Conservation (phyloP, 1,139 yeast genomes). For the Debaryomycetaceae sp. region DNA sequence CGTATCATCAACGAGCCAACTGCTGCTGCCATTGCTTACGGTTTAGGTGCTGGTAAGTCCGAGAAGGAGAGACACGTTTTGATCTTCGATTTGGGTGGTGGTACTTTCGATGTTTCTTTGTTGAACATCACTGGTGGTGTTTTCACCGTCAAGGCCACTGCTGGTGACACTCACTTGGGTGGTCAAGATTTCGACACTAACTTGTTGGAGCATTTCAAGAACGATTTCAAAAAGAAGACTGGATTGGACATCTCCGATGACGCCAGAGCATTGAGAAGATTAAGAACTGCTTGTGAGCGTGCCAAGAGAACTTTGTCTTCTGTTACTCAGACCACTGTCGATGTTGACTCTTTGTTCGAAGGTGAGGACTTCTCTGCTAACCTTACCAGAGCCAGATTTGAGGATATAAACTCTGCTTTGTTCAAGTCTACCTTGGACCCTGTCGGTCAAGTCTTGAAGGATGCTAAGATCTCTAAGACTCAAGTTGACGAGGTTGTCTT, state of each 20-base stretch:
- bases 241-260: constrained; percentile 88
- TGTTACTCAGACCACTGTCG: constrained; percentile 93
- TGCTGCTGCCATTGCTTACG: constrained; percentile 98
- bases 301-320: constrained; percentile 99
- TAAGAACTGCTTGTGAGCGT: constrained; percentile 99
- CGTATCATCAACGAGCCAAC: constrained; percentile 98
- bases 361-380: constrained; percentile 97
- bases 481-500: constrained; percentile 93
- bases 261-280: constrained; percentile 96
- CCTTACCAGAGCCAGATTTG: constrained; percentile 99
- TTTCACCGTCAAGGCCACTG: constrained; percentile 98
- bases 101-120: constrained; percentile 97
- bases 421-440: constrained; percentile 97
- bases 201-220: constrained; percentile 89
- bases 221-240: constrained; percentile 96
- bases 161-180: constrained; percentile 99
- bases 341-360: constrained; percentile 93
- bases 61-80: constrained; percentile 86
- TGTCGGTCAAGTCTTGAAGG: constrained; percentile 96
- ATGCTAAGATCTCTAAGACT: constrained; percentile 87
- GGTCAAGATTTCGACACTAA: constrained; percentile 99
- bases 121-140: constrained; percentile 98
- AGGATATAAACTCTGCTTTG: constrained; percentile 92
- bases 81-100: constrained; percentile 97
- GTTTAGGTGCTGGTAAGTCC: constrained; percentile 92